A percentile compares a stretch with the other conserved stretches of the same genome.
These are phyloP conservation scores for Tremella mesenterica DNA, from an alignment of 768 basidiomycete genomes.

Conservation along the genomic window DNA sequence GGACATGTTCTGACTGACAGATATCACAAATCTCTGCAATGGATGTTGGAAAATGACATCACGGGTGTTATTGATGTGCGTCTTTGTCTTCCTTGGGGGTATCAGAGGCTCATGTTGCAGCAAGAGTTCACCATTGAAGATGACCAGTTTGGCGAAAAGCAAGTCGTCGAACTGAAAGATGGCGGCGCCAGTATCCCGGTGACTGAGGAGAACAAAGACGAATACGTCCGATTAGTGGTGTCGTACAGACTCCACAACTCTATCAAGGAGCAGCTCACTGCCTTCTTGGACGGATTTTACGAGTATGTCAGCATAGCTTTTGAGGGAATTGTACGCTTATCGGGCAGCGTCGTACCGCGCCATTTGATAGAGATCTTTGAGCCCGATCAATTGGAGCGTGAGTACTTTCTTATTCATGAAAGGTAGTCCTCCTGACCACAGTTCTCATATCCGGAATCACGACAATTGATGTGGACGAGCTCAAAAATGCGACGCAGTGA, in stretches of 20 bases:
- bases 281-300: conserved; percentile 81
- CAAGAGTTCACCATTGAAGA: conserved; percentile 92
- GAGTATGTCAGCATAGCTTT: conserved; percentile 48
- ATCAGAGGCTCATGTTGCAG: conserved; percentile 57
- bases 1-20: conserved; percentile 11
- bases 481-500: conserved; percentile 44
- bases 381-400: conserved; percentile 38
- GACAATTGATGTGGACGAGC: conserved; percentile 95
- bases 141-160: conserved; percentile 92
- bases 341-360: conserved; percentile 69
- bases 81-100: background rate
- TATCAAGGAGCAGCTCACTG: conserved; percentile 91
- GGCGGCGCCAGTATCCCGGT: conserved; percentile 75
- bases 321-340: background rate
- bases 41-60: conserved; percentile 93
- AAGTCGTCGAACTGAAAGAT: conserved; percentile 76
- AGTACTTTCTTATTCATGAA: conserved; percentile 4
- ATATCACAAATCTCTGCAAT: conserved; percentile 93
- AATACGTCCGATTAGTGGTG: conserved; percentile 91
- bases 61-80: conserved; percentile 40
- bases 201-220: conserved; percentile 91
- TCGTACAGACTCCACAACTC: conserved; percentile 88
- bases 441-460: conserved; percentile 64
- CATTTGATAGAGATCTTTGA: conserved; percentile 72
- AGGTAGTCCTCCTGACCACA: conserved; percentile 4